Conservation (phyloP, 371 early-diverging fungal genomes). For the Mortierella sp. region DNA sequence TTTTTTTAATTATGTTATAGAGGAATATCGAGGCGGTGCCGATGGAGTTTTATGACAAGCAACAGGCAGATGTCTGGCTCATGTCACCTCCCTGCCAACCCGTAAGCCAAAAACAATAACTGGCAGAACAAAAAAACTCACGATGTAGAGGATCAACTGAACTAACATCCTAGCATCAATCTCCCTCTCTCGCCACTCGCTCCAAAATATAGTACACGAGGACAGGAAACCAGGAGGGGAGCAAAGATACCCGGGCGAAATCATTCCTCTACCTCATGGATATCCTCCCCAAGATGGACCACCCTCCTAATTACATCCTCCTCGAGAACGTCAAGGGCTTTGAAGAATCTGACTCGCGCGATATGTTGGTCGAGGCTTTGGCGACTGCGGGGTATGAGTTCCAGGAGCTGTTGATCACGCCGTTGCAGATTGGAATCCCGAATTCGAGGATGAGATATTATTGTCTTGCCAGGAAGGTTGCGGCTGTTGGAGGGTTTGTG, state of each 20-base stretch:
- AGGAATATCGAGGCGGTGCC: conserved; percentile 79
- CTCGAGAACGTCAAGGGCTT: conserved; percentile 91
- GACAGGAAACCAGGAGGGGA: conserved; percentile 80
- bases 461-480: conserved; percentile 61
- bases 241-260: conserved; percentile 81
- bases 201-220: conserved; percentile 71
- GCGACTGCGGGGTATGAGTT: conserved; percentile 61
- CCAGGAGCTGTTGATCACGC: conserved; percentile 73
- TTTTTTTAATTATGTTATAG: conserved; percentile 30
- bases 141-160: not conserved
- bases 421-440: conserved; percentile 74
- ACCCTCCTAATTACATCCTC: conserved; percentile 77
- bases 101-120: conserved; percentile 26
- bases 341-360: conserved; percentile 75
- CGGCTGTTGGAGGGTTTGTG: conserved; percentile 57
- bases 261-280: conserved; percentile 77
- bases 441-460: conserved; percentile 78
- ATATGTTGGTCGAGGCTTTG: conserved; percentile 63
- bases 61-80: conserved; percentile 83
- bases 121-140: too few relatives aligned
- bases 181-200: not conserved
- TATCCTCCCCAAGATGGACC: conserved; percentile 62
- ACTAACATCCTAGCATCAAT: not conserved
- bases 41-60: conserved; percentile 69
- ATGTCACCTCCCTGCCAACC: conserved; percentile 92